These are phyloP conservation scores for Komagataella pastoris DNA, from an alignment of 805 yeast species.

Conservation along the genomic window DNA sequence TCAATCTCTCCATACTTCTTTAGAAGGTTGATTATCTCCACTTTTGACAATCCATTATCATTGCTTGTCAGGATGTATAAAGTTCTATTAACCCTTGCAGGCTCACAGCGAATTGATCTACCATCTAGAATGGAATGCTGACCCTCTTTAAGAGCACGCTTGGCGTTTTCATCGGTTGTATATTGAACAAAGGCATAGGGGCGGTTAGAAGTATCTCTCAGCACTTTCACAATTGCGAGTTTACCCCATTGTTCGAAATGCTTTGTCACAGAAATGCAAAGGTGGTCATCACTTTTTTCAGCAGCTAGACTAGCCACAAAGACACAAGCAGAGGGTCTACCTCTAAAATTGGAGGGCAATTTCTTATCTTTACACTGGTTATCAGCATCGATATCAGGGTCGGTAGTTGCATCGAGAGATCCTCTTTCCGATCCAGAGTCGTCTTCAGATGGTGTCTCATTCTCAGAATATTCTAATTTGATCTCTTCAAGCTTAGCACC, in stretches of 20 bases:
- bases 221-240: conserved; percentile 62
- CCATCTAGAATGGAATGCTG: conserved; percentile 62
- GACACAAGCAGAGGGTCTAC: conserved; percentile 75
- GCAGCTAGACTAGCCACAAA: conserved; percentile 82
- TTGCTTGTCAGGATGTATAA: conserved; percentile 35
- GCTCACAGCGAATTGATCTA: conserved; percentile 73
- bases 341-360: conserved; percentile 12
- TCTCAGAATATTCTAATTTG: background rate
- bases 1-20: conserved; percentile 66
- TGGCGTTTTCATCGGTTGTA: conserved; percentile 55
- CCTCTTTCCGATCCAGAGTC: background rate
- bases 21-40: conserved; percentile 24
- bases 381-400: background rate
- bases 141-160: conserved; percentile 50
- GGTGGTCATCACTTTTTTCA: conserved; percentile 50
- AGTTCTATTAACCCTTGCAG: conserved; percentile 85
- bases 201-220: conserved; percentile 67
- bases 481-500: background rate
- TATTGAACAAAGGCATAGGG: conserved; percentile 94
- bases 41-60: conserved; percentile 7
- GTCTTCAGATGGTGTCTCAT: background rate
- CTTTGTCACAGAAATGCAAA: conserved; percentile 52
- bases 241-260: conserved; percentile 66
- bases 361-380: background rate
- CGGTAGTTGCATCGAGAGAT: background rate